These are phyloP conservation scores for Boletus rufocinnamomeus DNA, from an alignment of 768 basidiomycete genomes.

Conservation along the genomic window DNA sequence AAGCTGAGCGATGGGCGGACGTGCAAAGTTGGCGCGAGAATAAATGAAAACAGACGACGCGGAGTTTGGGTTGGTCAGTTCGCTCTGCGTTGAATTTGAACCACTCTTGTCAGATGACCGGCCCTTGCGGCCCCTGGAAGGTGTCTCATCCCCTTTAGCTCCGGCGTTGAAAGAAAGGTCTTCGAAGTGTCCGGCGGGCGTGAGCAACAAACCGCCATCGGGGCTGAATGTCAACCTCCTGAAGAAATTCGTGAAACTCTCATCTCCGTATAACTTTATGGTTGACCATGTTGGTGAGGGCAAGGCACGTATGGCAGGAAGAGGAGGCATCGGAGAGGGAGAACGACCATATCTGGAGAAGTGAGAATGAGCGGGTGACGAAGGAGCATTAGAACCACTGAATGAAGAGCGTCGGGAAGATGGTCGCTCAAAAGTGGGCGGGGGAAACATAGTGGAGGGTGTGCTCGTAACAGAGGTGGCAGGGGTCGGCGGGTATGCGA, in stretches of 20 bases:
- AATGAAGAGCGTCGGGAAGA: conserved; percentile 67
- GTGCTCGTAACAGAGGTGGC: conserved; percentile 69
- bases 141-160: conserved; percentile 40
- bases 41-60: conserved; percentile 87
- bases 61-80: conserved; percentile 39
- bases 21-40: conserved; percentile 90
- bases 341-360: conserved; percentile 74
- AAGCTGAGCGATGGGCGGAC: conserved; percentile 90
- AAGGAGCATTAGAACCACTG: conserved; percentile 79
- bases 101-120: conserved; percentile 43
- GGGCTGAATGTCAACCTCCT: conserved; percentile 91
- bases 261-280: conserved; percentile 91
- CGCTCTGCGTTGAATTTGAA: conserved; percentile 31
- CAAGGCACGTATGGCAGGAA: conserved; percentile 85
- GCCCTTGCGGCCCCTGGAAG: conserved; percentile 59
- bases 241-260: conserved; percentile 95
- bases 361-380: conserved; percentile 60
- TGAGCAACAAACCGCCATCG: conserved; percentile 90
- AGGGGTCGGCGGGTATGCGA: conserved; percentile 53
- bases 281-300: conserved; percentile 64
- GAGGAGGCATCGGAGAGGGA: conserved; percentile 87
- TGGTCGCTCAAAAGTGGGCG: conserved; percentile 55
- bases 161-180: conserved; percentile 66
- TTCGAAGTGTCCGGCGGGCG: conserved; percentile 96
- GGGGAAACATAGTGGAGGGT: conserved; percentile 52